phyloP scores from a whole-genome alignment of 1,284 basidiomycete species.

The Cryptococcus sp. region DNA sequence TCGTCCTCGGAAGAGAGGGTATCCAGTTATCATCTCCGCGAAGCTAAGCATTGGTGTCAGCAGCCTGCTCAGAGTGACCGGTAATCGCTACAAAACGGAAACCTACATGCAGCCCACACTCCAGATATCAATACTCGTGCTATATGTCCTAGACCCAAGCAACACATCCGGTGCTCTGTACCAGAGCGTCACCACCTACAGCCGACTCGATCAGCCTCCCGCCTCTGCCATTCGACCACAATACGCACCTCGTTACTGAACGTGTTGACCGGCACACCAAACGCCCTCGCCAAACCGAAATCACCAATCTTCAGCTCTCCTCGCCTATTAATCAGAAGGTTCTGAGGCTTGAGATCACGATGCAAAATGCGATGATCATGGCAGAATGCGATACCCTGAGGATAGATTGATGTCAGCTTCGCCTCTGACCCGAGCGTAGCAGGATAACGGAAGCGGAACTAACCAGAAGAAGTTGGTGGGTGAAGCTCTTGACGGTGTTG shows the following conservation, averaged over 20 bases:
- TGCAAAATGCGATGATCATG: slow-evolving; percentile 95
- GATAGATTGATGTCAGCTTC: slow-evolving; percentile 55
- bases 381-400: slow-evolving; percentile 84
- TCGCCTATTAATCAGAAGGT: slow-evolving; percentile 85
- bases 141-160: slow-evolving; percentile 91
- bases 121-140: slow-evolving; percentile 98
- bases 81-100: slow-evolving; percentile 2
- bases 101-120: slow-evolving; percentile 69
- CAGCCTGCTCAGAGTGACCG: background rate
- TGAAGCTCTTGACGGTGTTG: slow-evolving; percentile 72
- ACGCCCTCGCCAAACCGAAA: slow-evolving; percentile 93
- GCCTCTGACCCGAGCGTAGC: slow-evolving; percentile 50
- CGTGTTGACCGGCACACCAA: slow-evolving; percentile 95
- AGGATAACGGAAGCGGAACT: slow-evolving; percentile 5
- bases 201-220: slow-evolving; percentile 1
- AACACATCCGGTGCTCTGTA: slow-evolving; percentile 97
- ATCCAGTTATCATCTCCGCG: slow-evolving; percentile 76
- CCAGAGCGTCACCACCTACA: slow-evolving; percentile 94
- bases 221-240: background rate
- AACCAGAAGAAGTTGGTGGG: slow-evolving; percentile 45
- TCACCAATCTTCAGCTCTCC: slow-evolving; percentile 91
- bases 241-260: slow-evolving; percentile 89
- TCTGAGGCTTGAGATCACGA: slow-evolving; percentile 96
- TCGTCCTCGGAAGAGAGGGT: slow-evolving; percentile 92
- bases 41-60: slow-evolving; percentile 23